These are phyloP conservation scores for Guillardia theta DNA, from an alignment of 78 protist species.

Conservation along the genomic window DNA sequence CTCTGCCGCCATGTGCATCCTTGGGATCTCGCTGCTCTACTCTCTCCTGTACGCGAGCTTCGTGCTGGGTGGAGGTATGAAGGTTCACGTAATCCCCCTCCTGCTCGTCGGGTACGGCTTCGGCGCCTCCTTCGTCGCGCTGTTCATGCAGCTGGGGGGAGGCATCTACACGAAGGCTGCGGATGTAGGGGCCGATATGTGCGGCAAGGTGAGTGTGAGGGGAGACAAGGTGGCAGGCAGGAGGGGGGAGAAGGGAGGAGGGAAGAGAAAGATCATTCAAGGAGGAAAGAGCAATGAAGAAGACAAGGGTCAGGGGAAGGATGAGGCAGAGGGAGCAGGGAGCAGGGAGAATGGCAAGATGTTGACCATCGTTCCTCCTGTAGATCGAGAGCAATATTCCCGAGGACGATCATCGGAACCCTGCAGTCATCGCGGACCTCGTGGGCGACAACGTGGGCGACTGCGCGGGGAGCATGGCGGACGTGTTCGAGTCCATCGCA, in stretches of 20 bases:
- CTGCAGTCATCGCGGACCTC: constrained; percentile 79
- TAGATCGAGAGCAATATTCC: constrained; percentile 67
- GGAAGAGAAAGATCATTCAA: too few relatives aligned
- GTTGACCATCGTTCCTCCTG: not conserved
- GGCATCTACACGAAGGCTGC: constrained; percentile 90
- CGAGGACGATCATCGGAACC: constrained; percentile 84
- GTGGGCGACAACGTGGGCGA: constrained; percentile 89
- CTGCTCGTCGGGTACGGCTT: constrained; percentile 80
- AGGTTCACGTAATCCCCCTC: constrained; percentile 45
- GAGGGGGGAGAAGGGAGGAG: too few relatives aligned
- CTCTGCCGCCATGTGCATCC: constrained; percentile 53
- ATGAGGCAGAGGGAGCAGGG: too few relatives aligned
- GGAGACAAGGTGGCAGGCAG: too few relatives aligned
- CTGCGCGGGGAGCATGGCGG: constrained; percentile 80
- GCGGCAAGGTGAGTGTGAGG: constrained; percentile 74
- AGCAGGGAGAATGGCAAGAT: too few relatives aligned
- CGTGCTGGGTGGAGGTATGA: not conserved
- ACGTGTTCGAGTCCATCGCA: constrained; percentile 79
- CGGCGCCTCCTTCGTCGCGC: constrained; percentile 84
- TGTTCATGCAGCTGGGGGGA: constrained; percentile 82
- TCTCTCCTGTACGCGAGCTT: constrained; percentile 11
- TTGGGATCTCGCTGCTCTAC: constrained; percentile 62
- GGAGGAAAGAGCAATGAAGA: too few relatives aligned
- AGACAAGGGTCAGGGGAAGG: too few relatives aligned
- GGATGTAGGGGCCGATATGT: constrained; percentile 83